Conservation (phyloP, 2,329 filamentous ascomycete species). For the Daldinia sp. region DNA sequence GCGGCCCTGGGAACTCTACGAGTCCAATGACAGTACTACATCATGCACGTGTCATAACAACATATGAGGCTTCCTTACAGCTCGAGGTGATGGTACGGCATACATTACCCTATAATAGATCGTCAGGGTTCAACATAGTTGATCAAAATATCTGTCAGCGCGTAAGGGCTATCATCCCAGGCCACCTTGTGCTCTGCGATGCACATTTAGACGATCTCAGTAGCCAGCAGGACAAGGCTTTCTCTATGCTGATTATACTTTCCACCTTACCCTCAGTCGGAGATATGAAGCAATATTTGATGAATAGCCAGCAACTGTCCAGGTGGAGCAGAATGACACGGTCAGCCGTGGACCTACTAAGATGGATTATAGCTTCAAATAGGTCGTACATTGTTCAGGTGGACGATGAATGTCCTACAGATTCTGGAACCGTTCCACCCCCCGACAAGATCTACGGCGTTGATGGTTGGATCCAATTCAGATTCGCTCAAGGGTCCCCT, state of each 20-base stretch:
- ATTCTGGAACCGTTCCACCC: constrained; percentile 40
- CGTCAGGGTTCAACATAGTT: neutral
- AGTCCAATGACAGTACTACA: constrained; percentile 32
- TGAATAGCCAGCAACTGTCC: constrained; percentile 55
- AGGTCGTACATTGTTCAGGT: constrained; percentile 87
- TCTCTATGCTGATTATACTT: constrained; percentile 65
- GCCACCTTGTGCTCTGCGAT: constrained; percentile 59
- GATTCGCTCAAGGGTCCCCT: constrained; percentile 87
- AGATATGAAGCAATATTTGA: constrained; percentile 66
- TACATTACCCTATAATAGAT: constrained; percentile 13
- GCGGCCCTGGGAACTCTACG: neutral
- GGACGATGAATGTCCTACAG: constrained; percentile 59
- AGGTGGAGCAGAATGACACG: constrained; percentile 69
- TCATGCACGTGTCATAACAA: constrained; percentile 43
- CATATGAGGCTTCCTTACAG: constrained; percentile 2
- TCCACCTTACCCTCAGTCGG: constrained; percentile 71
- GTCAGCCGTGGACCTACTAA: constrained; percentile 75
- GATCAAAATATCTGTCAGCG: neutral
- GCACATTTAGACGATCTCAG: constrained; percentile 69
- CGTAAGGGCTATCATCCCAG: neutral
- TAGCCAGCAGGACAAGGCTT: constrained; percentile 57
- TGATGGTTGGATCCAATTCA: constrained; percentile 79
- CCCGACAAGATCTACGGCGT: constrained; percentile 72
- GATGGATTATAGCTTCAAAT: constrained; percentile 93
- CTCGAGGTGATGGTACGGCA: constrained; percentile 44